phyloP scores from a whole-genome alignment of 768 basidiomycete species.

The Cystofilobasidium bisporidii region DNA sequence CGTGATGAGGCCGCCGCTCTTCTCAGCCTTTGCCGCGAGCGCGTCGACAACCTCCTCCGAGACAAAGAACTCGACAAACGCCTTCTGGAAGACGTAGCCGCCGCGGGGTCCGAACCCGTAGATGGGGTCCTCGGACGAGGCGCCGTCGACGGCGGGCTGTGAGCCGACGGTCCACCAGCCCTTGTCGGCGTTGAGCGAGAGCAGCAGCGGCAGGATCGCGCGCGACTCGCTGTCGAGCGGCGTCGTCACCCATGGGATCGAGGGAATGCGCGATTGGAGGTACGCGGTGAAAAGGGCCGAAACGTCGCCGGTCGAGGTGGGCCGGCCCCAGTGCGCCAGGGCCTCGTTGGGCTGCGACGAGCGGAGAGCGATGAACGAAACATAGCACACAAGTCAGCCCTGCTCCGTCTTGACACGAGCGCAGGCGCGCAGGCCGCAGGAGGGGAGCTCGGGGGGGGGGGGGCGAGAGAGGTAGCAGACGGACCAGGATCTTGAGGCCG shows the following conservation, averaged over 20 bases:
- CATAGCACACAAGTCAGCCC: no score
- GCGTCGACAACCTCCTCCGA: slow-evolving; percentile 35
- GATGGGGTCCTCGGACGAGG: slow-evolving; percentile 58
- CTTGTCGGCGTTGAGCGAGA: slow-evolving; percentile 55
- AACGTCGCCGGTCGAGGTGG: slow-evolving; percentile 57
- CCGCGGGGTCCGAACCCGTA: slow-evolving; percentile 89
- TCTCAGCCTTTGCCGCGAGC: slow-evolving; percentile 45
- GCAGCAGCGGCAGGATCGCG: slow-evolving; percentile 66
- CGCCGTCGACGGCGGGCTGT: slow-evolving; percentile 84
- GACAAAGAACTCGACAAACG: slow-evolving; percentile 94
- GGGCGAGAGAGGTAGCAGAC: slow-evolving; percentile 13
- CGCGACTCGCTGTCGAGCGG: slow-evolving; percentile 73
- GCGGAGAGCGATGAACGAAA: background rate
- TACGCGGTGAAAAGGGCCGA: slow-evolving; percentile 70
- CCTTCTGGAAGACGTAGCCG: slow-evolving; percentile 95
- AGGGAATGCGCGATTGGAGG: slow-evolving; percentile 56
- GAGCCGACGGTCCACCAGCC: slow-evolving; percentile 97
- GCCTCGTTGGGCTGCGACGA: slow-evolving; percentile 53
- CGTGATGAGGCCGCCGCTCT: slow-evolving; percentile 48
- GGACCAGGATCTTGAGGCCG: slow-evolving; percentile 39
- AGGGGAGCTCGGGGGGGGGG: no score
- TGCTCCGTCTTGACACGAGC: no score
- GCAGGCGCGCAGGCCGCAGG: no score
- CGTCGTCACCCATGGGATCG: slow-evolving; percentile 79
- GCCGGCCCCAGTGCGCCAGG: slow-evolving; percentile 66